Evolutionary conservation across 2,329 filamentous ascomycete species (phyloP).

Genomic region (Colletotrichum gloeosporioides): DNA sequence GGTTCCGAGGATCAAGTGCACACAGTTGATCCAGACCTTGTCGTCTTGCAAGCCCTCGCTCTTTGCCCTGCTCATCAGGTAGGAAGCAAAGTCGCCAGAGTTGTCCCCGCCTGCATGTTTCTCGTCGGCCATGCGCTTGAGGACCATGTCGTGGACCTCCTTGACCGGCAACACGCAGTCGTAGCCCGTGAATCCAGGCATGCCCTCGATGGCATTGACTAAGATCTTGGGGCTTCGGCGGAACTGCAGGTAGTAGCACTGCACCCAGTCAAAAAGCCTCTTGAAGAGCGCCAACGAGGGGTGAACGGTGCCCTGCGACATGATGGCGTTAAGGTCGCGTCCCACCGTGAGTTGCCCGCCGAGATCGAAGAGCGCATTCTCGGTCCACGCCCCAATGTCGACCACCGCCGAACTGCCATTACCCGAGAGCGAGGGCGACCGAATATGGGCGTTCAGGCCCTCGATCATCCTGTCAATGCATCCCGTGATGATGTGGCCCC

Average conservation of each 20-base stretch:
- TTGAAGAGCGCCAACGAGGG: not conserved
- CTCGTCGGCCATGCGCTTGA: not conserved
- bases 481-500: not conserved
- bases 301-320: not conserved
- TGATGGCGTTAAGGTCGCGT: not conserved
- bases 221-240: not conserved
- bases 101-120: not conserved
- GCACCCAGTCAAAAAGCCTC: not conserved
- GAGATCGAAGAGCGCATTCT: not conserved
- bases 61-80: not conserved
- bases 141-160: not conserved
- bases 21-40: conserved; percentile 14
- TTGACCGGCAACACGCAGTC: not conserved
- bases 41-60: not conserved
- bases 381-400: not conserved
- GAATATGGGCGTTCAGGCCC: not conserved
- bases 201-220: not conserved
- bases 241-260: not conserved
- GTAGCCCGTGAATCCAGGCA: not conserved
- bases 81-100: not conserved
- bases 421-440: not conserved
- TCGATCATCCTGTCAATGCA: not conserved
- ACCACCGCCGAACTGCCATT: not conserved
- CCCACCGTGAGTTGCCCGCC: not conserved
- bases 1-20: conserved; percentile 36